Percentiles rank a stretch among this genome's conserved stretches.
These are phyloP conservation scores for Blastobotrys indianensis DNA, from an alignment of 1,139 yeast species.

Conservation along the genomic window DNA sequence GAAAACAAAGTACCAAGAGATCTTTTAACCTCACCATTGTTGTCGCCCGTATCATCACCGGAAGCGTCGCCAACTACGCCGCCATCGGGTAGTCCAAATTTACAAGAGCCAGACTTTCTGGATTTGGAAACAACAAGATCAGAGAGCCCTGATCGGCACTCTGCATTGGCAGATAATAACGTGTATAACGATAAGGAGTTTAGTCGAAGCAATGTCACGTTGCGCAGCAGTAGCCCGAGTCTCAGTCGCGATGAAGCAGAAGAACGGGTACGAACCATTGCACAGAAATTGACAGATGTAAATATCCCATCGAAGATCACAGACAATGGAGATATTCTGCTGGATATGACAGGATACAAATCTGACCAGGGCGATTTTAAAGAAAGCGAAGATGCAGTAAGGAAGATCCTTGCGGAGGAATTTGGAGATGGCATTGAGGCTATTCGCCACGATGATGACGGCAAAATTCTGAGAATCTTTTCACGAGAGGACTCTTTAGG, in stretches of 20 bases:
- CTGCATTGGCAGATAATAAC: too few relatives aligned
- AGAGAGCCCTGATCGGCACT: slow-evolving; percentile 16
- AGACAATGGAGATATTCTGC: slow-evolving; percentile 80
- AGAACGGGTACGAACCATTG: slow-evolving; percentile 62
- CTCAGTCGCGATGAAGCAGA: slow-evolving; percentile 35
- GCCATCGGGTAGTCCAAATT: slow-evolving; percentile 10
- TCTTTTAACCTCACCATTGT: slow-evolving; percentile 84
- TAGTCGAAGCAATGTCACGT: too few relatives aligned
- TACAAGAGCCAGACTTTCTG: slow-evolving; percentile 54
- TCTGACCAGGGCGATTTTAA: slow-evolving; percentile 63
- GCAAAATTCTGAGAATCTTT: slow-evolving; percentile 58
- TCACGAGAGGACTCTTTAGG: slow-evolving; percentile 33
- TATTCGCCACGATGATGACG: slow-evolving; percentile 60
- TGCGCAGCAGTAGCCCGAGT: slow-evolving; percentile 5
- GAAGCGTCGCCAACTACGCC: slow-evolving; percentile 39
- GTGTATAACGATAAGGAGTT: too few relatives aligned
- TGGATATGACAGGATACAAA: slow-evolving; percentile 96
- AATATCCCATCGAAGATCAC: slow-evolving; percentile 88
- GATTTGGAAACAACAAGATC: slow-evolving; percentile 33
- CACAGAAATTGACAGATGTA: slow-evolving; percentile 57
- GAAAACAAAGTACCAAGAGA: slow-evolving; percentile 65
- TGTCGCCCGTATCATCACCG: slow-evolving; percentile 69
- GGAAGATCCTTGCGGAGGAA: slow-evolving; percentile 66
- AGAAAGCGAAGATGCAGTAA: slow-evolving; percentile 51
- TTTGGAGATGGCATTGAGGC: slow-evolving; percentile 48